Base-by-base conservation (phyloP, 352 stramenopile genomes). In the Halophytophthora polymorphica region DNA sequence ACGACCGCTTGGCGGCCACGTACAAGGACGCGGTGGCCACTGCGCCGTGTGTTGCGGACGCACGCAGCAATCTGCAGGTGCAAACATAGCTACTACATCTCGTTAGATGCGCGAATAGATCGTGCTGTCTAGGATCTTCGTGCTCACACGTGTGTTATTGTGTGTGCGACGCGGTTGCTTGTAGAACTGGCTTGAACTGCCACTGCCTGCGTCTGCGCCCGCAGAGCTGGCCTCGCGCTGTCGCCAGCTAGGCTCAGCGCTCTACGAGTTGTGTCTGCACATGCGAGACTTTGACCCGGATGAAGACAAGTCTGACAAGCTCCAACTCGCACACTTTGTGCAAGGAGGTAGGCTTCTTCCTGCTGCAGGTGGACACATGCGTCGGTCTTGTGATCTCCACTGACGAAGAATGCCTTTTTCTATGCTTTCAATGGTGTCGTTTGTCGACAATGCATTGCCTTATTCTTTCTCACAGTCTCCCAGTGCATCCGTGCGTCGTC, bases 401-500 rank as follows among this genome's bases (percentile, higher is more conserved):
- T 25, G 10, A 21, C 37, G 17, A 12, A 15, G 33, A 38, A 14
- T 38, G 6, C 15, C 11, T 10, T 14, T 7, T 38, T 17, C 5
- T 40, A 14, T 25, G 5, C 21, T 50, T 28, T 6, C 19, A n/a
- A 17, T 50, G 19, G 6, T 39, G 13, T 19, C 5, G 42, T 25
- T 21, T 10, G 13, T 37, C 42, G 1, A 25, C 18, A 25, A 12
- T 55, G 13, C 15, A 12, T 25, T 60, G 36, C 12, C 25, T 2
- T 22, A 18, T 4, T 47, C 38, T 21, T 19, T 11, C 36, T 38
- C 41, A 17, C 33, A 94, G 83, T 89, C 41, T 71, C 83, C 12
- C 62, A 74, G 42, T 89, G 79, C 45, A 75, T 73, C 15, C 73
- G 81, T 4, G 69, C 77, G 11, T 89, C 81, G 14, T 88, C 79